A percentile compares a stretch with the other conserved stretches of the same genome.
Conservation (phyloP, 2,329 filamentous ascomycete species). For the Paracoccidioides lutzii region DNA sequence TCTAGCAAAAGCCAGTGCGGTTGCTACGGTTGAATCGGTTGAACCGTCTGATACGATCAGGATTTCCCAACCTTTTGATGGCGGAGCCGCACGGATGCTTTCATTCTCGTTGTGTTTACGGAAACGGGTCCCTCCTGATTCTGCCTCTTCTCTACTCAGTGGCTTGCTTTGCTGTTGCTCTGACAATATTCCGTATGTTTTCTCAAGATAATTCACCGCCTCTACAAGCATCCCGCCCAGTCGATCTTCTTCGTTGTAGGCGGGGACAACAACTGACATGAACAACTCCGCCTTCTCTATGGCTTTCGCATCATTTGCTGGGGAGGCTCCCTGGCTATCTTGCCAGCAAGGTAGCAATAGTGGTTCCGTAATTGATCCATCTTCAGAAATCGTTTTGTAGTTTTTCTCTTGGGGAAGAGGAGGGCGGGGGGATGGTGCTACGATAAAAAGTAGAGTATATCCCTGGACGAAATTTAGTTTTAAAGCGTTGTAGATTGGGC, state of each 20-base stretch:
- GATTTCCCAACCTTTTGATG: slow-evolving; percentile 68
- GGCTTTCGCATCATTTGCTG: slow-evolving; percentile 30
- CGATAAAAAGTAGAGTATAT: slow-evolving; percentile 55
- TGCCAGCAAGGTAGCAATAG: slow-evolving; percentile 73
- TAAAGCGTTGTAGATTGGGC: background rate
- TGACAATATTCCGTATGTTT: slow-evolving; percentile 50
- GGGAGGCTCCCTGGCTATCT: slow-evolving; percentile 56
- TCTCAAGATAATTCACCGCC: slow-evolving; percentile 73
- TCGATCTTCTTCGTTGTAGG: slow-evolving; percentile 85
- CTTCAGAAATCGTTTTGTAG: slow-evolving; percentile 61
- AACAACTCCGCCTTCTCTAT: slow-evolving; percentile 69
- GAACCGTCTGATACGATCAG: slow-evolving; percentile 84
- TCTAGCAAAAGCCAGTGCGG: slow-evolving; percentile 67
- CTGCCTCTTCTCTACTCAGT: background rate
- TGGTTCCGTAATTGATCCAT: slow-evolving; percentile 43
- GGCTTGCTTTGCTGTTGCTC: slow-evolving; percentile 8
- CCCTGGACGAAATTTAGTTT: slow-evolving; percentile 31
- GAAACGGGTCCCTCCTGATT: slow-evolving; percentile 15
- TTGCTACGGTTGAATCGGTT: slow-evolving; percentile 64
- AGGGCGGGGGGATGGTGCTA: slow-evolving; percentile 69
- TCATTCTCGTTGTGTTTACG: slow-evolving; percentile 19
- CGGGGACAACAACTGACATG: slow-evolving; percentile 84
- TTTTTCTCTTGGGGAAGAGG: slow-evolving; percentile 68
- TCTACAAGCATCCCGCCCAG: slow-evolving; percentile 78
- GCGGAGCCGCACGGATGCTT: slow-evolving; percentile 24